Evolutionary conservation across 805 yeast genomes (phyloP).

Genomic region (Nadsonia fulvescens): DNA sequence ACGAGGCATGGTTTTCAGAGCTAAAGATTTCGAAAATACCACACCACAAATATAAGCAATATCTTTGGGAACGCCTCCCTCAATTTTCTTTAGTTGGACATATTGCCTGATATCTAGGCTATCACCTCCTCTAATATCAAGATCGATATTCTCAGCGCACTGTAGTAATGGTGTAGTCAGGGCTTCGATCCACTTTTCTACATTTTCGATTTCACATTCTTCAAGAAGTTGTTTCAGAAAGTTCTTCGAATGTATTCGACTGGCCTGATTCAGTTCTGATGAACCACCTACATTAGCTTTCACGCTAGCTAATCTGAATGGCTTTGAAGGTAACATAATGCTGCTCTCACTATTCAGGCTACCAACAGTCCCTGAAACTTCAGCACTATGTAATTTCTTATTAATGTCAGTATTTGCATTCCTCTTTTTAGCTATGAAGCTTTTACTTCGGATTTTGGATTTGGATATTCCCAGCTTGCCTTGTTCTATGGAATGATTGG

Average conservation of each 20-base stretch:
- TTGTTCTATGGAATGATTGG: slow-evolving; percentile 7
- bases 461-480: no score
- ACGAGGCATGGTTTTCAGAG: slow-evolving; percentile 61
- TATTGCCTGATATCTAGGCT: slow-evolving; percentile 76
- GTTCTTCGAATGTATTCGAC: slow-evolving; percentile 14
- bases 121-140: slow-evolving; percentile 45
- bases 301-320: no score
- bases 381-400: no score
- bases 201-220: slow-evolving; percentile 19
- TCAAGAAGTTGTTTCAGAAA: slow-evolving; percentile 17
- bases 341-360: no score
- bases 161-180: slow-evolving; percentile 33
- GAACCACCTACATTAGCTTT: no score
- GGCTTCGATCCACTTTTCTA: slow-evolving; percentile 40
- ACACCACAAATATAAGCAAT: slow-evolving; percentile 57
- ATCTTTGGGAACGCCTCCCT: slow-evolving; percentile 52
- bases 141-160: slow-evolving; percentile 39
- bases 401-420: no score
- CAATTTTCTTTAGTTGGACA: slow-evolving; percentile 66
- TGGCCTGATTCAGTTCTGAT: slow-evolving; percentile 19
- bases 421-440: no score
- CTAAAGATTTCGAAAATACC: slow-evolving; percentile 68
- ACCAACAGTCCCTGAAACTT: no score
- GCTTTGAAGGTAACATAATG: no score
- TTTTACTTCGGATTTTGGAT: no score